A percentile compares a stretch with the other conserved stretches of the same genome.
Evolutionary conservation across 495 filamentous ascomycete species (phyloP).

Genomic region (Mytilinidion resinicola): DNA sequence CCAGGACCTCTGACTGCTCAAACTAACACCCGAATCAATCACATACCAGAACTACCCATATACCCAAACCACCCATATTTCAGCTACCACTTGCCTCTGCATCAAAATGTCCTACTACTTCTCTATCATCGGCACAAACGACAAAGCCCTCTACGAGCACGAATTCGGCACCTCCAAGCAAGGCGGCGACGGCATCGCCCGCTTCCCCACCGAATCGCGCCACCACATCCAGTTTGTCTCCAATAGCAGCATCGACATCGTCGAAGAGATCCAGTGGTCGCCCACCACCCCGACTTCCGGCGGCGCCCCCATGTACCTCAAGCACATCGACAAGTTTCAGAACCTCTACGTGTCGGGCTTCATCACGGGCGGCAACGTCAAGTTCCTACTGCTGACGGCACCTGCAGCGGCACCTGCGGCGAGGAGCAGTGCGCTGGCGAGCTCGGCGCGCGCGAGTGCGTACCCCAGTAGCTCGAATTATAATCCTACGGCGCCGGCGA

Average conservation of each 20-base stretch:
- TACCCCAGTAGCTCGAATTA: slow-evolving; percentile 40
- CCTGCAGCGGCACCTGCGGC: slow-evolving; percentile 48
- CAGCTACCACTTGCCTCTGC: not conserved
- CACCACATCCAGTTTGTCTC: slow-evolving; percentile 97
- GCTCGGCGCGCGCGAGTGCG: slow-evolving; percentile 16
- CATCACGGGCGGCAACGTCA: slow-evolving; percentile 72
- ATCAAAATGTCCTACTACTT: slow-evolving; percentile 91
- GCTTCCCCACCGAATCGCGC: slow-evolving; percentile 77
- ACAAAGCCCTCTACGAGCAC: slow-evolving; percentile 90
- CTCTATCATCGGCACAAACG: slow-evolving; percentile 84
- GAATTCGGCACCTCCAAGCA: slow-evolving; percentile 94
- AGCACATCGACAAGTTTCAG: slow-evolving; percentile 89
- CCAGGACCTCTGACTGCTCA: not conserved
- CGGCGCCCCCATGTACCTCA: slow-evolving; percentile 67
- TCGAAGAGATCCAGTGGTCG: slow-evolving; percentile 92
- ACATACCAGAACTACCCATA: not conserved
- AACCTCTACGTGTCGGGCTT: slow-evolving; percentile 86
- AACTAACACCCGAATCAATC: not conserved
- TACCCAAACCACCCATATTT: not conserved
- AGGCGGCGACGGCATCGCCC: slow-evolving; percentile 83
- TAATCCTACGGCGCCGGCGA: slow-evolving; percentile 77
- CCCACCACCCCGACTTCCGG: slow-evolving; percentile 12
- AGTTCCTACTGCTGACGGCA: slow-evolving; percentile 83
- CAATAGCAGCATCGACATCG: slow-evolving; percentile 84
- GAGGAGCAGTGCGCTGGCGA: slow-evolving; percentile 17